A percentile compares a stretch with the other conserved stretches of the same genome.
Evolutionary conservation across 768 basidiomycete genomes (phyloP).

Genomic region (Hericium alpestre): DNA sequence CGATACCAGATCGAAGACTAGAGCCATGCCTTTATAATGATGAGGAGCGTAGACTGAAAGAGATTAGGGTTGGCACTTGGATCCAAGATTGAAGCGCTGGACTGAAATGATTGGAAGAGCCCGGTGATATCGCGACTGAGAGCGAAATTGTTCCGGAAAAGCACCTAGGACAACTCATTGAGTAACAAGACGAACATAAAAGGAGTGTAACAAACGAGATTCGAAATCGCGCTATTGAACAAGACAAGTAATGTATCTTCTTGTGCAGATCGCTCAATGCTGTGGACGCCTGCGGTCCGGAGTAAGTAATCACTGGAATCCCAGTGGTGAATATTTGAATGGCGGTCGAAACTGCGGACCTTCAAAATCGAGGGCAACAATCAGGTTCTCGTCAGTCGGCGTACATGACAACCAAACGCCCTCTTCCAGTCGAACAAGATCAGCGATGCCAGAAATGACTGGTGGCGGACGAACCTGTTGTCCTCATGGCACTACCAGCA

Average conservation of each 20-base stretch:
- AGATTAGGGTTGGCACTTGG: conserved; percentile 46
- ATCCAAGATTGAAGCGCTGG: conserved; percentile 45
- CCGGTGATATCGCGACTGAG: conserved; percentile 49
- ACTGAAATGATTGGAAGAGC: conserved; percentile 53
- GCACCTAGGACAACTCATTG: conserved; percentile 27
- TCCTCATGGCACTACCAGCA: conserved; percentile 54
- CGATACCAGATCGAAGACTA: no score
- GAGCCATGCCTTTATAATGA: conserved; percentile 46
- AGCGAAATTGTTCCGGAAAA: conserved; percentile 59
- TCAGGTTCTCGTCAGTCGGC: conserved; percentile 40
- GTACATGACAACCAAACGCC: conserved; percentile 63
- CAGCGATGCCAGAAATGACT: not conserved
- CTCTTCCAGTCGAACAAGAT: conserved; percentile 20
- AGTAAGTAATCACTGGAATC: no score
- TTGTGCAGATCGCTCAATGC: conserved; percentile 52
- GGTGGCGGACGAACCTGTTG: conserved; percentile 27
- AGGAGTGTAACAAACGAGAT: conserved; percentile 31
- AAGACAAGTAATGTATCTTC: conserved; percentile 54
- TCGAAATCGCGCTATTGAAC: conserved; percentile 58
- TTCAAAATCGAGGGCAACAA: conserved; percentile 58
- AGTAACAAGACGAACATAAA: not conserved
- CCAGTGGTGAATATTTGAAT: no score
- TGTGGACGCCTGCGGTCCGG: conserved; percentile 37
- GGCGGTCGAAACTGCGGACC: conserved; percentile 22
- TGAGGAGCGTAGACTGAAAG: conserved; percentile 47